Base-by-base conservation (phyloP, 805 yeast species). In the Yarrowia bubula region DNA sequence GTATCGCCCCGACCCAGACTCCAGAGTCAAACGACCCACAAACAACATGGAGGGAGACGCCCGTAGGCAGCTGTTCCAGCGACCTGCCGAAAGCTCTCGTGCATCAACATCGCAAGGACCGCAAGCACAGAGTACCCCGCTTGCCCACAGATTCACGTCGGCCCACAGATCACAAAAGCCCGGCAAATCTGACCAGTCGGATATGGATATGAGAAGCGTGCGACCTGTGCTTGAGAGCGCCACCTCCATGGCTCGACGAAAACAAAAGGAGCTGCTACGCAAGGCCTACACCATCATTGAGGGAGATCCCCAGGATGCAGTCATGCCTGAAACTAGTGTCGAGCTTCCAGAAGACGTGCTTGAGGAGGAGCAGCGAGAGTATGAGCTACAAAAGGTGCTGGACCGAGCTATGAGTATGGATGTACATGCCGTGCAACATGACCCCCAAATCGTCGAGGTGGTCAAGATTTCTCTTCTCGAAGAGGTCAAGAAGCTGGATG, bases 1-100 rank as follows among this genome's bases (percentile, higher is more conserved):
- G 61, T 55, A 55, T 41, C 61, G 61, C 11, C 61, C 61, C 15
- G 61, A 55, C 61, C 61, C 61, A 31, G 61, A 55, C 28, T 55
- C 61, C 4, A 15, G 61, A 55, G 61, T 55, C 38, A 55, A 55
- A 47, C 47, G 61, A 55, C 61, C 41, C 28, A 39, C 61, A 10
- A 39, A 55, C 37, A 55, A 55, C 61, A 55, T 55, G 61, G 61
- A 55, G 33, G 61, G 61, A 2, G 61, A 55, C 9, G 61, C 61
- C 7, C 61, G 61, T n/a, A 37, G 61, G 15, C 61, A 55, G 47
- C 38, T 55, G 18, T 55, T 41, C 47, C 47, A 38, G 38, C 46
- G 61, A 4, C 61, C 61, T 11, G 32, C 61, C 11, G 61, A 38
- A 4, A n/a, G 31, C 17, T 41, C 61, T 11, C 37, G 60, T 1